These are phyloP conservation scores for Aspergillus cavernicola DNA, from an alignment of 495 filamentous ascomycete species.

Conservation along the genomic window DNA sequence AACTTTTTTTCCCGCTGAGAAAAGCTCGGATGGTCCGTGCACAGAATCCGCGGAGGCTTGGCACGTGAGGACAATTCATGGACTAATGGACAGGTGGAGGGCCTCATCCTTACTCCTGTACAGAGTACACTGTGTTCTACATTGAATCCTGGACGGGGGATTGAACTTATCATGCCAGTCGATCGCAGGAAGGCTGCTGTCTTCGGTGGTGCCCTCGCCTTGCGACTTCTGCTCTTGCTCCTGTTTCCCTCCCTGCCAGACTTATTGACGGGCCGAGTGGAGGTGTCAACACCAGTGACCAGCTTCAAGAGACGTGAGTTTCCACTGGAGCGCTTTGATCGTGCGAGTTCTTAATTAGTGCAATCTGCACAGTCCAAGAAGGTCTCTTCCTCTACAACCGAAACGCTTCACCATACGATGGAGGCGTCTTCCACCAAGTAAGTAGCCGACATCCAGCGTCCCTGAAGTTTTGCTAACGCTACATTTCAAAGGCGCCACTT, in stretches of 20 bases:
- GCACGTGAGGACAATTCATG: constrained; percentile 19
- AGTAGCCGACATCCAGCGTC: constrained; percentile 1
- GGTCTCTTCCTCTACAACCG: constrained; percentile 93
- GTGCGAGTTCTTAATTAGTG: background rate
- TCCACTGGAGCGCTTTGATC: background rate
- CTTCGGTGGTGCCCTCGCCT: constrained; percentile 68
- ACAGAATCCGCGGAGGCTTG: constrained; percentile 27
- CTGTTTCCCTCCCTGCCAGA: constrained; percentile 82
- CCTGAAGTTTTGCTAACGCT: background rate
- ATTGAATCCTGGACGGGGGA: background rate
- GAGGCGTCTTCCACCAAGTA: constrained; percentile 94
- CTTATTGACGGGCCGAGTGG: constrained; percentile 83
- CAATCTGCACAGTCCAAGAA: constrained; percentile 69
- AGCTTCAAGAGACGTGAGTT: constrained; percentile 93
- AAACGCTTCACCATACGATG: constrained; percentile 96
- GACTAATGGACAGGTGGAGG: constrained; percentile 22
- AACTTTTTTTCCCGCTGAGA: constrained; percentile 16
- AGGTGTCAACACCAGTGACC: constrained; percentile 93
- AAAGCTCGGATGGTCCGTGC: constrained; percentile 38
- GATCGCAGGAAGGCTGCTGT: constrained; percentile 73
- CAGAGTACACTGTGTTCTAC: too few species aligned
- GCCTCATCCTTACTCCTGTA: too few species aligned
- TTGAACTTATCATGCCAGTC: constrained; percentile 48
- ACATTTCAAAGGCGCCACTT: constrained; percentile 64
- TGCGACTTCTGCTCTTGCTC: constrained; percentile 77